Percentiles rank a stretch among this genome's conserved stretches.
phyloP scores from a whole-genome alignment of 805 yeast genomes.

The Kodamaea kaohsiungensis region DNA sequence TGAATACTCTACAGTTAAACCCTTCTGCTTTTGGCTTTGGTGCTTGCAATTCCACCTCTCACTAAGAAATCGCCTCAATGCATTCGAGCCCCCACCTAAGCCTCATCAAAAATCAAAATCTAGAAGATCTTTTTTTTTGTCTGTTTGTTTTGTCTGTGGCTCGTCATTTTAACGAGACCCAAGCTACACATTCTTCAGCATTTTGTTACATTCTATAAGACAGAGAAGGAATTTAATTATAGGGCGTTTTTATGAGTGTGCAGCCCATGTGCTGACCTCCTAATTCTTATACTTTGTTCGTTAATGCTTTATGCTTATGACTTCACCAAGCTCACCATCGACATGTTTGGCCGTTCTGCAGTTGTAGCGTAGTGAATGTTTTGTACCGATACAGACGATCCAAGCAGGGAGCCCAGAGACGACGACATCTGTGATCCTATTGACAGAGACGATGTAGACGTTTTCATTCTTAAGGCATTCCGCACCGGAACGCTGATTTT shows the following conservation, averaged over 20 bases:
- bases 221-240: background rate
- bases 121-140: background rate
- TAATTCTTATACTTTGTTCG: background rate
- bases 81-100: background rate
- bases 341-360: conserved; percentile 5
- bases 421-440: background rate
- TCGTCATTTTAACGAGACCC: background rate
- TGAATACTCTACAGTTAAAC: background rate
- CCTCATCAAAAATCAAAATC: background rate
- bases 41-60: background rate
- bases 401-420: background rate
- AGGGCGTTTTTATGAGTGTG: background rate
- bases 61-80: background rate
- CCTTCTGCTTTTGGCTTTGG: background rate
- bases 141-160: background rate
- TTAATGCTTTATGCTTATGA: background rate
- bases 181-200: background rate
- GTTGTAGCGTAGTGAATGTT: conserved; percentile 6
- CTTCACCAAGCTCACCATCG: conserved; percentile 5
- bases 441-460: conserved; percentile 1
- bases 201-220: background rate
- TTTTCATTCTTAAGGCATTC: background rate
- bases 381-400: background rate
- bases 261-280: background rate
- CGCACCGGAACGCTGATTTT: conserved; percentile 1